Evolutionary conservation across 257 asterid species (phyloP).

Genomic region (Pogostemon cablin): DNA sequence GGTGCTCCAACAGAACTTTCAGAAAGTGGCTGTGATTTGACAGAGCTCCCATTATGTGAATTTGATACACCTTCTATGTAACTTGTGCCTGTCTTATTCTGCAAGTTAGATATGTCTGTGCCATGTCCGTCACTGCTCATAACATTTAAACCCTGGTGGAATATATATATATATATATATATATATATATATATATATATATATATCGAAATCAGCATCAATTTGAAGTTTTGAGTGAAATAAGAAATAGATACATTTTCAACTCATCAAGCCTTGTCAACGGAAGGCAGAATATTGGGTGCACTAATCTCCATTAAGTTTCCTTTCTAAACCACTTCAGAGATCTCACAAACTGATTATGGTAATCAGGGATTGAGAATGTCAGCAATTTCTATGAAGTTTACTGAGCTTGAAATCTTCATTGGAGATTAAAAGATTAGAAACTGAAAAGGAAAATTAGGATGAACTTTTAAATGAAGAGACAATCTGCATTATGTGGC

Average conservation of each 20-base stretch:
- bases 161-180: not conserved
- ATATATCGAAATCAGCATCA: conserved; percentile 31
- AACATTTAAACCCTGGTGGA: conserved; percentile 48
- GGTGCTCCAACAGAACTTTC: conserved; percentile 38
- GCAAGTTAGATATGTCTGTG: conserved; percentile 42
- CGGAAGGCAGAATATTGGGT: not conserved
- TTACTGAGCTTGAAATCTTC: too few relatives aligned
- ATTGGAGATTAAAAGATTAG: too few relatives aligned
- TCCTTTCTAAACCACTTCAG: not conserved
- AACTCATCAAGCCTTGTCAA: not conserved
- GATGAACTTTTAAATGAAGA: too few relatives aligned
- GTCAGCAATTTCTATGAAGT: not conserved
- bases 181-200: conserved; percentile 22
- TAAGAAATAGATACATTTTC: not conserved
- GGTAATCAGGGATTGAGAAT: not conserved
- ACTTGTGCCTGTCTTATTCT: conserved; percentile 44
- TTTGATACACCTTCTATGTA: conserved; percentile 49
- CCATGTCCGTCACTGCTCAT: conserved; percentile 53
- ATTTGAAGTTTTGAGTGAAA: not conserved
- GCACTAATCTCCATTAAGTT: not conserved
- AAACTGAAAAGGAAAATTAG: too few relatives aligned
- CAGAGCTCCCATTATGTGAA: conserved; percentile 53
- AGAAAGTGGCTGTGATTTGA: conserved; percentile 38
- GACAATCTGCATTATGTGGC: too few relatives aligned
- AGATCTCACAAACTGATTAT: too few relatives aligned